A percentile compares a stretch with the other conserved stretches of the same genome.
Evolutionary conservation across 108 stramenopile species (phyloP).

Genomic region (Cyclotella choctawhatcheeana): DNA sequence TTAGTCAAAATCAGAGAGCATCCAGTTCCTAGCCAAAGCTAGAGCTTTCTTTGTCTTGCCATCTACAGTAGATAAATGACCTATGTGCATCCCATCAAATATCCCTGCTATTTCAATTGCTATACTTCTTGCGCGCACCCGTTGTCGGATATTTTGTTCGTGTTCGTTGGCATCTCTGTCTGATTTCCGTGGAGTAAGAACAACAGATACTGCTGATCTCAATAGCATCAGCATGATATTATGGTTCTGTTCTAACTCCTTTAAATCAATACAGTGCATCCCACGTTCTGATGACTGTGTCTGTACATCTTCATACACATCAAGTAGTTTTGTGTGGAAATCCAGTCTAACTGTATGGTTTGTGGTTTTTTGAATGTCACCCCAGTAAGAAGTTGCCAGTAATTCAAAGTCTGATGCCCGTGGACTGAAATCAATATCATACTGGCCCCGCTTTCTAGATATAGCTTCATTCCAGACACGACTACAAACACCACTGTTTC

Average conservation of each 20-base stretch:
- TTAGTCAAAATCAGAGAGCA: slow-evolving; percentile 10
- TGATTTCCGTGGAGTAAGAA: slow-evolving; percentile 10
- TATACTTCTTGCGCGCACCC: slow-evolving; percentile 18
- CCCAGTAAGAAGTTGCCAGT: slow-evolving; percentile 27
- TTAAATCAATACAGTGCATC: slow-evolving; percentile 40
- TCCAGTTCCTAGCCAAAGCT: slow-evolving; percentile 25
- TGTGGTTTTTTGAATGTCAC: slow-evolving; percentile 22
- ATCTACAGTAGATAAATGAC: slow-evolving; percentile 18
- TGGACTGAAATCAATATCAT: slow-evolving; percentile 24
- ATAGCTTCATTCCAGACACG: slow-evolving; percentile 63
- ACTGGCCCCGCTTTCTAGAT: slow-evolving; percentile 17
- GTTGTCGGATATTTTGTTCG: slow-evolving; percentile 6
- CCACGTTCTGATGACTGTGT: slow-evolving; percentile 39
- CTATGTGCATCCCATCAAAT: slow-evolving; percentile 23
- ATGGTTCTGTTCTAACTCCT: slow-evolving; percentile 48
- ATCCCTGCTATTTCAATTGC: slow-evolving; percentile 38
- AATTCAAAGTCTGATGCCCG: slow-evolving; percentile 33
- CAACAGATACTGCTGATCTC: slow-evolving; percentile 54
- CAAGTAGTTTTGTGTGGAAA: slow-evolving; percentile 45
- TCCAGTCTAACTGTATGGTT: slow-evolving; percentile 31
- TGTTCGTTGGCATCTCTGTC: slow-evolving; percentile 8
- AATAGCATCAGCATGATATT: slow-evolving; percentile 48
- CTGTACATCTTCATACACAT: slow-evolving; percentile 49
- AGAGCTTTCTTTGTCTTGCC: slow-evolving; percentile 36
- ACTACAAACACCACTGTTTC: slow-evolving; percentile 62